A percentile compares a stretch with the other conserved stretches of the same genome.
phyloP scores from a whole-genome alignment of 805 yeast genomes.

The Candida takata region DNA sequence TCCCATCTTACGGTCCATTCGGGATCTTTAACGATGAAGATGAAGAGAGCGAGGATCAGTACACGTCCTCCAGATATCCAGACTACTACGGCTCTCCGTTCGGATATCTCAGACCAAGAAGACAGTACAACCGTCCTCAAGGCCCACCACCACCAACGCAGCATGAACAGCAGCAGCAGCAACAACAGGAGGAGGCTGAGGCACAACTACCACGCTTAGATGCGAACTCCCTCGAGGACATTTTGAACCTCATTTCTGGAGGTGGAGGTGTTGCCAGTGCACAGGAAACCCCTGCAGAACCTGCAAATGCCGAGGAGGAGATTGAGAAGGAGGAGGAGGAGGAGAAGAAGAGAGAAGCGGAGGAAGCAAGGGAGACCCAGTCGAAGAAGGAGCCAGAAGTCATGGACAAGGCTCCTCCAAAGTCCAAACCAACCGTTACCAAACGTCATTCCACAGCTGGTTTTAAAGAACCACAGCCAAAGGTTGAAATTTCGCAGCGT shows the following conservation, averaged over 20 bases:
- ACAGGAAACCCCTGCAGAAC: background rate
- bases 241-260: conserved; percentile 7
- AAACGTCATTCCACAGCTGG: conserved; percentile 19
- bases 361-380: background rate
- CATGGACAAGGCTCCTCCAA: conserved; percentile 1
- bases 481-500: conserved; percentile 22
- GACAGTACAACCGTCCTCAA: conserved; percentile 6
- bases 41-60: conserved; percentile 15
- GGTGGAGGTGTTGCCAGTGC: background rate
- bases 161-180: conserved; percentile 3
- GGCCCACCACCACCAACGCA: conserved; percentile 1
- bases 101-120: conserved; percentile 4
- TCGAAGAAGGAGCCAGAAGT: no score
- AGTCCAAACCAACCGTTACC: background rate
- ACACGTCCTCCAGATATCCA: conserved; percentile 11
- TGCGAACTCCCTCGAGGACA: conserved; percentile 4
- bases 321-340: conserved; percentile 1
- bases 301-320: background rate
- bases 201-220: conserved; percentile 1
- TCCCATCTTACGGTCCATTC: conserved; percentile 7
- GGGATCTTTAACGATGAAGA: conserved; percentile 15
- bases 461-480: conserved; percentile 22
- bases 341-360: conserved; percentile 5
- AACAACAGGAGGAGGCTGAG: background rate
- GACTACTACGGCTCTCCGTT: conserved; percentile 13